Evolutionary conservation across 2,329 filamentous ascomycete genomes (phyloP).

Genomic region (Verticillium longisporum): DNA sequence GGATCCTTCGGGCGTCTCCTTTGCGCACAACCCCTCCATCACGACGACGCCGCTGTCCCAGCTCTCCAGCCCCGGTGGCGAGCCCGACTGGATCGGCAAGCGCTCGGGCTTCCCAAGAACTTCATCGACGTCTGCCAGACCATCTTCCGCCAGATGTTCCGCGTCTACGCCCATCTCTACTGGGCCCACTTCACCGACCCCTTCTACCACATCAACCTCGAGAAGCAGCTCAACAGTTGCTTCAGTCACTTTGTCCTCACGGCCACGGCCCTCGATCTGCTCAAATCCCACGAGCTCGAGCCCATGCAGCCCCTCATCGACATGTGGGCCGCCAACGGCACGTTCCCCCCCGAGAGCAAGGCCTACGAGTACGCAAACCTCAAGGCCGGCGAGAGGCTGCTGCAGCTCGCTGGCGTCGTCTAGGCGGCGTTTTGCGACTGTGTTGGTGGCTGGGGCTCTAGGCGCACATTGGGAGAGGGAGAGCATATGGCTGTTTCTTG

Average conservation of each 20-base stretch:
- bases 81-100: constrained; percentile 79
- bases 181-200: constrained; percentile 88
- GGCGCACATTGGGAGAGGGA: background rate
- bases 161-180: constrained; percentile 95
- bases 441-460: background rate
- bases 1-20: constrained; percentile 65
- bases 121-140: constrained; percentile 88
- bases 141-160: constrained; percentile 97
- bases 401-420: constrained; percentile 37
- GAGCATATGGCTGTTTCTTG: background rate
- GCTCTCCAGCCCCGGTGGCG: constrained; percentile 52
- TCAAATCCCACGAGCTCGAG: constrained; percentile 85
- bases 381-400: constrained; percentile 50
- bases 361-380: constrained; percentile 60
- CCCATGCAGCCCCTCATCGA: constrained; percentile 94
- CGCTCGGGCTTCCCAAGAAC: constrained; percentile 81
- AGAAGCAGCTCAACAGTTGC: constrained; percentile 79
- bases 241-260: constrained; percentile 81
- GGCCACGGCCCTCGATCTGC: constrained; percentile 72
- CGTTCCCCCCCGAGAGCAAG: constrained; percentile 71
- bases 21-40: constrained; percentile 54
- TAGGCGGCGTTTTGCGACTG: background rate
- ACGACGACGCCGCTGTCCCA: constrained; percentile 54
- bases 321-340: constrained; percentile 82
- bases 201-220: constrained; percentile 75